Conservation (phyloP, 1,284 basidiomycete genomes). For the Trichosporon coremiiforme region DNA sequence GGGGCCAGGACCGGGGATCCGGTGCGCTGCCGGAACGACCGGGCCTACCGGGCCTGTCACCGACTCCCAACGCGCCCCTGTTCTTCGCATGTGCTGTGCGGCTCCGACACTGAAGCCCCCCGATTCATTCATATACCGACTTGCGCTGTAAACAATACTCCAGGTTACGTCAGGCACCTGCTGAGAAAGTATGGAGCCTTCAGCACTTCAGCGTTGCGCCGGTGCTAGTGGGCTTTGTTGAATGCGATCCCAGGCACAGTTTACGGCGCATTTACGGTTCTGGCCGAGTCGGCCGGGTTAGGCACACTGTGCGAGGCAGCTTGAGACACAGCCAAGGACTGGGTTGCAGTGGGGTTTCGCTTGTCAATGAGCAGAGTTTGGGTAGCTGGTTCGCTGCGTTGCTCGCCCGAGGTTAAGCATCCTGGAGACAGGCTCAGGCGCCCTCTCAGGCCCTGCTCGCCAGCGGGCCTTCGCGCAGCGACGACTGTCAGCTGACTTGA, state of each 20-base stretch:
- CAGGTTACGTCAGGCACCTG: neutral
- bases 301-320: neutral
- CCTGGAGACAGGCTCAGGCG: neutral
- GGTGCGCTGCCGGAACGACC: neutral
- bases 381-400: neutral
- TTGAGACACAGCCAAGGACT: neutral
- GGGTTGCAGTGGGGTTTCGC: conserved; percentile 4
- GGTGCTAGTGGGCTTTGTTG: neutral
- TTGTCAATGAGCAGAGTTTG: neutral
- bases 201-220: neutral
- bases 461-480: neutral
- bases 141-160: neutral
- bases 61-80: neutral
- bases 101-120: neutral
- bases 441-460: neutral
- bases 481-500: conserved; percentile 6
- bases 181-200: conserved; percentile 2
- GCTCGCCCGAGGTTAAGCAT: conserved; percentile 6
- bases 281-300: neutral
- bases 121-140: neutral
- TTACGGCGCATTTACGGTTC: neutral
- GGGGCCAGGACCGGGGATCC: conserved; percentile 2
- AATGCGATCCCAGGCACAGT: conserved; percentile 3
- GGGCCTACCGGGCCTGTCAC: conserved; percentile 4
- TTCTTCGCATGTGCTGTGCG: neutral